Evolutionary conservation across 768 basidiomycete genomes (phyloP), one percentile per base, ranked within the genome.

Genomic region (Lentinula raphanica): DNA sequence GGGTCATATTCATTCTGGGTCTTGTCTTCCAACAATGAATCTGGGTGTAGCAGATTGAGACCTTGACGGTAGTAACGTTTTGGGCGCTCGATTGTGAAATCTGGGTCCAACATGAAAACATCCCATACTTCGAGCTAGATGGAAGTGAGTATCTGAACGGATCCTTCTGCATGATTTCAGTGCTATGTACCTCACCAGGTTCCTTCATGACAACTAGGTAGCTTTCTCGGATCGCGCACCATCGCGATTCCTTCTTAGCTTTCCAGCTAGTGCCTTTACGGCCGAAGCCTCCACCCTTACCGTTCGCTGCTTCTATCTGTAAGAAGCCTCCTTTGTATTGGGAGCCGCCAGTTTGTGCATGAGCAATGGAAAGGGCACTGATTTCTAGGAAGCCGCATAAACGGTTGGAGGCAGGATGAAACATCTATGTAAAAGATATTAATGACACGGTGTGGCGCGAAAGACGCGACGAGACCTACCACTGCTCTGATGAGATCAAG

Each of bases 301-400:
- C 79, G 28, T 81, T 78, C 31, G 73, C 72, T 1, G 79, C 69
- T 59, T 86, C 80, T 12, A 90, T 77, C 62, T 77, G 74, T 17
- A 99, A 73, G 66, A 83, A 89, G 1, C 97, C 96, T 7, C 90
- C 94, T 72, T 99, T 99, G 63, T 89, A 89, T 67, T 98, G 96
- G 23, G 82, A 74, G 5, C 94, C 94, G 9, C 94, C 95, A 1
- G 84, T 80, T 53, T 81, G 81, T 0, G 94, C 92, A 19, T 94
- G 80, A 9, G 83, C 68, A 58, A 98, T 83, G 8, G 89, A 95
- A 27, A 98, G 75, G 1, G 95, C 86, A 44, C 91, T 94, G 44
- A 98, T 80, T 70, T 99, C 97, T 48, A 99, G 80, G 71, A 98
- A 99, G 5, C 86, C 86, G 40, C 88, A 86, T 0, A 99, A 73